Base-by-base conservation (phyloP, 2,329 filamentous ascomycete genomes). In the Fusarium marasasianum region DNA sequence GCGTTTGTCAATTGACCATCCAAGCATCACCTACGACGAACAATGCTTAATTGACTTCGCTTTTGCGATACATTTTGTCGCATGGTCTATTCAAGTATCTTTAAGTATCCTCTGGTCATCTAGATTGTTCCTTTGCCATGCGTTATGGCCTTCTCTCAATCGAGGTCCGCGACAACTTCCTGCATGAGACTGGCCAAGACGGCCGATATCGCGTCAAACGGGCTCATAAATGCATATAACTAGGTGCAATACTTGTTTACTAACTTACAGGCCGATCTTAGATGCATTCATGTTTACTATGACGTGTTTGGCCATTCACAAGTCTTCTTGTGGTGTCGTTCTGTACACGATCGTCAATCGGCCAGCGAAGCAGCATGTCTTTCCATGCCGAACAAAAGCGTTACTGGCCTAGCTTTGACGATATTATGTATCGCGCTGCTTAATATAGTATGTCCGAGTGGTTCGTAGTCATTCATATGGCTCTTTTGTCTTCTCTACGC, bases 261-360 rank as follows among this genome's bases (percentile, higher is more conserved):
- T 15, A 8, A 20, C 13, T 26, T 0, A 2, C 1, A 4, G 3
- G 13, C 3, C 8, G 4, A 14, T 7, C 3, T 29, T 17, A 0
- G 6, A 26, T 29, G 11, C 1, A 9, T 17, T 10, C 5, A 4
- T 17, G 4, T 3, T 13, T 17, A n/a, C 3, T 40, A 8, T 6
- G 1, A 4, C 6, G 20, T 29, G 17, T 24, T 37, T 31, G 10
- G 5, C 14, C 18, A 18, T 15, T n/a, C 6, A 4, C 12, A n/a
- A 6, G 4, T 22, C 18, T 29, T 58, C n/a, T n/a, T 7, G 8
- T n/a, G 20, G 18, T 8, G 35, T 9, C 4, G 35, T 29, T 40
- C 7, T 54, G 17, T 6, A 37, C 48, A 24, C 13, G 4, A 29
- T 54, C 18, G 13, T 17, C 33, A 38, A 29, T 29, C 35, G 1